Evolutionary conservation across 2,329 filamentous ascomycete genomes (phyloP), one percentile per base, ranked within the genome.

Genomic region (Neonectria magnoliae): DNA sequence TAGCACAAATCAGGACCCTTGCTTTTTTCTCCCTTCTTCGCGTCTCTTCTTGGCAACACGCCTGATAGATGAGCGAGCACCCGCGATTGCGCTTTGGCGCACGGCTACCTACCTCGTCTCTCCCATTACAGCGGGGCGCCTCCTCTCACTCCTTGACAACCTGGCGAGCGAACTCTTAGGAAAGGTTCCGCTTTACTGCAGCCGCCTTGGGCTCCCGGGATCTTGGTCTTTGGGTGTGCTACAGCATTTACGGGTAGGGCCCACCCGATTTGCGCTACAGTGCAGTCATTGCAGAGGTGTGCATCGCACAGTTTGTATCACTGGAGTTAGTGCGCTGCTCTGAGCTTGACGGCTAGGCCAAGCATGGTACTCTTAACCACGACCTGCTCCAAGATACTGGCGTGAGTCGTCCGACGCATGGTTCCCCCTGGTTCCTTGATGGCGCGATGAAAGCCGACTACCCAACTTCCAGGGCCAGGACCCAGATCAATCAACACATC

Each of bases 31-130:
- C 18, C 8, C 6, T n/a, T 5, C 31, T 31, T 38, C 59, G 51
- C 56, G 57, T 60, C 59, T 56, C 52, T 54, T 61, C 61, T 64
- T 57, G 55, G 64, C 36, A 58, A 22, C 64, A 64, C 66, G 69
- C 52, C 59, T 60, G 61, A 57, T 56, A 64, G 54, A 62, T 58
- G 64, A 60, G 42, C 51, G 64, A 60, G 42, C 55, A 66, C 62
- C 59, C 31, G 60, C 59, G 50, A 64, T 58, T 51, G 27, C 57
- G 64, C 60, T 36, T 58, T 53, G 59, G 61, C 64, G 57, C 59
- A 67, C 53, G 55, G 52, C 57, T 48, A 18, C 57, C 45, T 63
- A 18, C 57, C 48, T 63, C 57, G 58, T 62, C 57, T 50, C 47
- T 66, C 58, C 29, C 59, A 60, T 52, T 67, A 61, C 65, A 25